phyloP scores from a whole-genome alignment of 1,284 basidiomycete genomes.

The Sporisorium sorghi region DNA sequence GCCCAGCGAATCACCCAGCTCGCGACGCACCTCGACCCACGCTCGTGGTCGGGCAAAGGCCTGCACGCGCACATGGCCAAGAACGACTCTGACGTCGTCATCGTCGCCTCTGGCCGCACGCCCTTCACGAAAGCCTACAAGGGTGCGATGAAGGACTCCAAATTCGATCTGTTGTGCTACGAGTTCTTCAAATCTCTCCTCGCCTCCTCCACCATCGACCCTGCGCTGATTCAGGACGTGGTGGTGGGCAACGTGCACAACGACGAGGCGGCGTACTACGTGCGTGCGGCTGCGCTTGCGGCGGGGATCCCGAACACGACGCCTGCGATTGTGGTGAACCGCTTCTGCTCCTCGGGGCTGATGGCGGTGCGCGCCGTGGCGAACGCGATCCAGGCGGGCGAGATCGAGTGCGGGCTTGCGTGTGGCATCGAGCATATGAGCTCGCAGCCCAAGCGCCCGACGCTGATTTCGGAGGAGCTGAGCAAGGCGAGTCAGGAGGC shows the following conservation, averaged over 20 bases:
- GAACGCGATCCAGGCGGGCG: slow-evolving; percentile 82
- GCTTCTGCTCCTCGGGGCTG: slow-evolving; percentile 77
- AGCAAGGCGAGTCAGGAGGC: slow-evolving; percentile 51
- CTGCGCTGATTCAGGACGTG: slow-evolving; percentile 80
- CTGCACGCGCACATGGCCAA: slow-evolving; percentile 56
- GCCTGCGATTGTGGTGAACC: slow-evolving; percentile 75
- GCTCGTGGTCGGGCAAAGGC: slow-evolving; percentile 61
- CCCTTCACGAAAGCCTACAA: slow-evolving; percentile 81
- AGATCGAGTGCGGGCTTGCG: slow-evolving; percentile 86
- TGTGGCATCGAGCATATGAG: slow-evolving; percentile 85
- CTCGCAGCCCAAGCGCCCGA: slow-evolving; percentile 45
- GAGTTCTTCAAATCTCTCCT: slow-evolving; percentile 74
- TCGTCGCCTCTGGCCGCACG: slow-evolving; percentile 84
- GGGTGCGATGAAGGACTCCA: slow-evolving; percentile 82
- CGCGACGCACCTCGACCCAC: slow-evolving; percentile 63
- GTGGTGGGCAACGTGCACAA: slow-evolving; percentile 74
- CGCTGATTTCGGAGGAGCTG: slow-evolving; percentile 53
- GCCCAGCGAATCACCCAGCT: slow-evolving; percentile 58
- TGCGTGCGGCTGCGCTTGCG: slow-evolving; percentile 77
- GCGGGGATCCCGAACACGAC: slow-evolving; percentile 83
- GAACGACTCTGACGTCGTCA: slow-evolving; percentile 72
- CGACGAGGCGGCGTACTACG: slow-evolving; percentile 53
- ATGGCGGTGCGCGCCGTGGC: slow-evolving; percentile 85
- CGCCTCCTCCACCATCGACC: slow-evolving; percentile 76
- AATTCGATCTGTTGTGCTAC: slow-evolving; percentile 40